Base-by-base conservation (phyloP, 169 alveolate genomes). In the Plasmodium vivax region DNA sequence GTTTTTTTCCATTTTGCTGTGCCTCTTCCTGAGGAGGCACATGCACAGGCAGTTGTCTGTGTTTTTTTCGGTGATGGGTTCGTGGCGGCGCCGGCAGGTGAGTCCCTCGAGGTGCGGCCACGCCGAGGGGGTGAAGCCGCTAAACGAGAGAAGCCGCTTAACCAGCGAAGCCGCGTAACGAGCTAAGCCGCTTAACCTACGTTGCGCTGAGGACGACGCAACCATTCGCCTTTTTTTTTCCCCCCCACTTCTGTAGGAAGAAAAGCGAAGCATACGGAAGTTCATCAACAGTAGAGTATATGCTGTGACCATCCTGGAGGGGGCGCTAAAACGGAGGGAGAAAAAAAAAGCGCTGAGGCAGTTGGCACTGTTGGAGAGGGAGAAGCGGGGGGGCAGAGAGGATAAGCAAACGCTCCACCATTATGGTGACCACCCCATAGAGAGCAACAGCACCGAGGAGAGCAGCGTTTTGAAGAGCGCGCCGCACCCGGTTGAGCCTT, bases 1-100 rank as follows among this genome's bases (percentile, higher is more conserved):
- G n/a, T 90, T 90, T 90, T 90, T 90, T 51, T 68, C 73, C 34
- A 80, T 90, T 19, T 54, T 90, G 62, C 41, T 90, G 19, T 90
- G 91, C 34, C 23, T 90, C 3, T 90, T 90, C 47, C 68, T 90
- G 74, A 90, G 82, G 73, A 90, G 80, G 56, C 77, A 80, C 27
- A 58, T 68, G 73, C 51, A 73, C 34, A 90, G 73, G 32, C 84
- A 62, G 23, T 10, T 90, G 68, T 41, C 81, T 12, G 47, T 4
- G 7, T 81, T 81, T 19, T 90, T 90, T 81, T 80, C 58, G 2
- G n/a, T 80, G n/a, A 62, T 90, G 9, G 94, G 94, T 2, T 90
- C 75, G 23, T 36, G 68, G 27, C 8, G 58, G 3, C 41, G 36
- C 30, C 82, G 74, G 23, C 83, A 90, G 84, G 94, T 90, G 74